Percentiles rank a stretch among this genome's conserved stretches.
Evolutionary conservation across 108 stramenopile species (phyloP).

Genomic region (Parmales sp.): DNA sequence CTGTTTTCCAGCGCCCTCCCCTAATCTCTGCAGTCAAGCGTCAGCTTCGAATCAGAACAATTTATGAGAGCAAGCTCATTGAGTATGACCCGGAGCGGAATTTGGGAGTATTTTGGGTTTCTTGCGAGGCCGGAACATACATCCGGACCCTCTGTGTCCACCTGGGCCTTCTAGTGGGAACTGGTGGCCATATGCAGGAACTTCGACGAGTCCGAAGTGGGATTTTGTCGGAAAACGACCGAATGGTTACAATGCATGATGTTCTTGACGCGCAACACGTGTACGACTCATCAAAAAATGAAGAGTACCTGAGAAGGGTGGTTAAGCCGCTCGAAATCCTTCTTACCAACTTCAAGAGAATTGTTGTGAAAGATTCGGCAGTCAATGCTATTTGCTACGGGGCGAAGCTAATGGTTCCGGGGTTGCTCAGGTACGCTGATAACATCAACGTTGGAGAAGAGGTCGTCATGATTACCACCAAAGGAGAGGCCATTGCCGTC

Average conservation of each 20-base stretch:
- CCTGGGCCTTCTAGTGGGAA: conserved; percentile 85
- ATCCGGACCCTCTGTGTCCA: conserved; percentile 98
- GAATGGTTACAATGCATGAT: conserved; percentile 98
- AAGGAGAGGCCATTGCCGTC: conserved; percentile 98
- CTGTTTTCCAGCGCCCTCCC: conserved; percentile 97
- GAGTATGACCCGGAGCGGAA: conserved; percentile 93
- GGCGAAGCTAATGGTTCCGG: conserved; percentile 99
- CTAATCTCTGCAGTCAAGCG: conserved; percentile 98
- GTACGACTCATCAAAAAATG: conserved; percentile 96
- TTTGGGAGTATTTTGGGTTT: conserved; percentile 88
- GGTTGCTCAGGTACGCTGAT: conserved; percentile 93
- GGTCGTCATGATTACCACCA: conserved; percentile 98
- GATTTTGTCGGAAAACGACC: conserved; percentile 75
- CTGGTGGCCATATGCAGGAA: conserved; percentile 99
- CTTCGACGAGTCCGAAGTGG: conserved; percentile 91
- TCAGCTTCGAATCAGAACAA: conserved; percentile 94
- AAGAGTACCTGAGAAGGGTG: conserved; percentile 90
- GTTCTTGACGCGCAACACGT: conserved; percentile 98
- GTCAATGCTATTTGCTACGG: conserved; percentile 99
- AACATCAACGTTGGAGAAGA: conserved; percentile 92
- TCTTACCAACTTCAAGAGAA: conserved; percentile 89
- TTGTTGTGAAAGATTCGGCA: conserved; percentile 98
- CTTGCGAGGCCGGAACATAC: conserved; percentile 98
- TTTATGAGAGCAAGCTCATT: conserved; percentile 89
- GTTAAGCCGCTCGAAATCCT: conserved; percentile 95